Evolutionary conservation across 2,329 filamentous ascomycete species (phyloP), one percentile per base, ranked within the genome.

Genomic region (Xylariomycetidae sp.): DNA sequence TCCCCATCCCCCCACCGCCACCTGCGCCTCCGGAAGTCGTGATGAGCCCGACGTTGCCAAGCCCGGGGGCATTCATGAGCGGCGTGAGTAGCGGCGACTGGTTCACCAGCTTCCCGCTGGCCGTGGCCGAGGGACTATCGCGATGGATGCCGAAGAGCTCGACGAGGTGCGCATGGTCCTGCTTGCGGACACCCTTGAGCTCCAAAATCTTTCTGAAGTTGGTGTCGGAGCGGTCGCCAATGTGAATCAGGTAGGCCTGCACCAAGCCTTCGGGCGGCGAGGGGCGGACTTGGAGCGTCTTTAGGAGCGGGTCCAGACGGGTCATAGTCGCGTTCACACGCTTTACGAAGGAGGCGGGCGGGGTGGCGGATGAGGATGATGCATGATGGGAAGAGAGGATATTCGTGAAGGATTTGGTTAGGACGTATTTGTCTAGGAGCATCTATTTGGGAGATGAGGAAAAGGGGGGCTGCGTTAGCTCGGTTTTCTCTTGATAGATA

Each of bases 171-270:
- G 74, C 66, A 53, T 96, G 86, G 41, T 98, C 92, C 40, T 77
- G 70, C 54, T 88, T 90, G 42, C 83, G 77, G 39, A 98, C 83
- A 29, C 92, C 92, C 61, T 98, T 98, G 43, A 98, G 74, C 31
- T 98, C 92, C 28, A 98, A 78, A 39, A 98, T 85, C 64, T 96
- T 97, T 56, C 82, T 82, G 74, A 98, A 98, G 63, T 98, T 98
- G 51, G 79, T 77, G 57, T 97, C 92, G 44, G 85, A 94, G 36
- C 85, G 82, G 67, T 98, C 92, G 46, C 80, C 88, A 45, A 98
- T 92, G 63, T 97, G 92, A 59, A 97, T 94, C 20, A 98, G 80
- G 58, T 98, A 98, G 20, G 92, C 92, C 64, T 97, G 90, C 0
- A 98, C 89, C 4, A 98, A 77, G 2, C 87, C 90, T 66, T 98